A percentile compares a stretch with the other conserved stretches of the same genome.
These are phyloP conservation scores for Apiotrichum akiyoshidainum DNA, from an alignment of 1,284 basidiomycete genomes.

Conservation along the genomic window DNA sequence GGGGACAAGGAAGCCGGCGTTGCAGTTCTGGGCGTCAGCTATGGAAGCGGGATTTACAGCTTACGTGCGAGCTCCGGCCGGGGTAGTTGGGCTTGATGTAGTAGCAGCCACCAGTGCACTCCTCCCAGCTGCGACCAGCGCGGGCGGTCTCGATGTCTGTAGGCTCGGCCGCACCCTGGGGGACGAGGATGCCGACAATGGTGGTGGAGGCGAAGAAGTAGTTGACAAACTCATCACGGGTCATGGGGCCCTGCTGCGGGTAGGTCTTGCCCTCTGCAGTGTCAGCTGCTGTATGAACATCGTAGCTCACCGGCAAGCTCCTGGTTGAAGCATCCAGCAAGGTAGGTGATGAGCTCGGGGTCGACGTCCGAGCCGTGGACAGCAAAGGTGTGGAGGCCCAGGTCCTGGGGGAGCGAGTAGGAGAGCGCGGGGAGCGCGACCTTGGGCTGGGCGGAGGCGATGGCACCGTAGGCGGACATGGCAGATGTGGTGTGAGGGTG, in stretches of 20 bases:
- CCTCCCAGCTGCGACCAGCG: conserved; percentile 59
- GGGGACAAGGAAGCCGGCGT: conserved; percentile 81
- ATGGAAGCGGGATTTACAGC: too few species aligned
- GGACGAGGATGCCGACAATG: conserved; percentile 63
- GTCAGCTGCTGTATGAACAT: not conserved
- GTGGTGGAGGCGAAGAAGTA: conserved; percentile 73
- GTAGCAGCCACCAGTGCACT: conserved; percentile 73
- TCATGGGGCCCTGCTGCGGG: conserved; percentile 68
- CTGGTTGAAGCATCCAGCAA: conserved; percentile 65
- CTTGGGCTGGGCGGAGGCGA: conserved; percentile 33
- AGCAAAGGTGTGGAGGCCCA: conserved; percentile 60
- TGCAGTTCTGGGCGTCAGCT: conserved; percentile 30
- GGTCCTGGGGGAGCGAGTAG: conserved; percentile 35
- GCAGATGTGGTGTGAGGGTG: not conserved
- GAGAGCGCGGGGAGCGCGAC: conserved; percentile 48
- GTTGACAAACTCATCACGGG: conserved; percentile 59
- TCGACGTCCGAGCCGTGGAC: conserved; percentile 58
- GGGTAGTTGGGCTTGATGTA: conserved; percentile 91
- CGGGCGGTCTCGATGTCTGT: conserved; percentile 32
- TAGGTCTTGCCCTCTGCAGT: conserved; percentile 65
- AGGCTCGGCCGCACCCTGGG: conserved; percentile 24
- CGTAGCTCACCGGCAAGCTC: conserved; percentile 60
- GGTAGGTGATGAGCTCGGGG: conserved; percentile 60
- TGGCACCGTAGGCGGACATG: conserved; percentile 55
- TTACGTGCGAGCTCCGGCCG: conserved; percentile 84